phyloP scores from a whole-genome alignment of 2,329 filamentous ascomycete genomes.

The Pestalotiopsis sp. region DNA sequence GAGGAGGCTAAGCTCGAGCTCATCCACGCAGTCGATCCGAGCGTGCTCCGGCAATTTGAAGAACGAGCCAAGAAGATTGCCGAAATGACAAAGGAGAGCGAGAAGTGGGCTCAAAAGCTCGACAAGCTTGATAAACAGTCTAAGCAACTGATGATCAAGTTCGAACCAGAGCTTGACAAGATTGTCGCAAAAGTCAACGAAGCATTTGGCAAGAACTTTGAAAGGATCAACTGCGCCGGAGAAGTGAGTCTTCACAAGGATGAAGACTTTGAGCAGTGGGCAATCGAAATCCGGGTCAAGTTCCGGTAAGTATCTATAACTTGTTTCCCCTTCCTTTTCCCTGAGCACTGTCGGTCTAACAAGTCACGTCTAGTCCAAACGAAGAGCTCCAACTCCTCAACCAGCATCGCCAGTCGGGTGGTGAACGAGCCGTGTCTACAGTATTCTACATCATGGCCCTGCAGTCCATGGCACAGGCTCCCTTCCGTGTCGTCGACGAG shows the following conservation, averaged over 20 bases:
- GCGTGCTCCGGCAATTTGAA: conserved; percentile 78
- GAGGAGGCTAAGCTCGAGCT: conserved; percentile 78
- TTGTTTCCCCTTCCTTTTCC: background rate
- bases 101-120: conserved; percentile 57
- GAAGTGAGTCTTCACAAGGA: conserved; percentile 89
- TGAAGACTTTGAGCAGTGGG: conserved; percentile 92
- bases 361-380: conserved; percentile 60
- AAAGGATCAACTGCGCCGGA: conserved; percentile 90
- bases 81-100: conserved; percentile 59
- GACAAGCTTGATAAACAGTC: conserved; percentile 62
- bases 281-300: conserved; percentile 90
- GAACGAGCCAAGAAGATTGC: conserved; percentile 72
- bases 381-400: conserved; percentile 85
- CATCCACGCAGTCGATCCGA: conserved; percentile 76
- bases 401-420: conserved; percentile 92
- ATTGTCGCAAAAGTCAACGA: conserved; percentile 82
- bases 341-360: background rate
- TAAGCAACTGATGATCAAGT: conserved; percentile 66
- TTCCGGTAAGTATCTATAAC: conserved; percentile 68
- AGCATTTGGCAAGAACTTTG: conserved; percentile 91
- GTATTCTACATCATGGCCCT: conserved; percentile 99
- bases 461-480: conserved; percentile 88
- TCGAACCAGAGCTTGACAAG: conserved; percentile 82
- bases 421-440: conserved; percentile 93
- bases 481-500: conserved; percentile 97